Evolutionary conservation across 2,329 filamentous ascomycete genomes (phyloP).

Genomic region (Diplocarpon rosae): DNA sequence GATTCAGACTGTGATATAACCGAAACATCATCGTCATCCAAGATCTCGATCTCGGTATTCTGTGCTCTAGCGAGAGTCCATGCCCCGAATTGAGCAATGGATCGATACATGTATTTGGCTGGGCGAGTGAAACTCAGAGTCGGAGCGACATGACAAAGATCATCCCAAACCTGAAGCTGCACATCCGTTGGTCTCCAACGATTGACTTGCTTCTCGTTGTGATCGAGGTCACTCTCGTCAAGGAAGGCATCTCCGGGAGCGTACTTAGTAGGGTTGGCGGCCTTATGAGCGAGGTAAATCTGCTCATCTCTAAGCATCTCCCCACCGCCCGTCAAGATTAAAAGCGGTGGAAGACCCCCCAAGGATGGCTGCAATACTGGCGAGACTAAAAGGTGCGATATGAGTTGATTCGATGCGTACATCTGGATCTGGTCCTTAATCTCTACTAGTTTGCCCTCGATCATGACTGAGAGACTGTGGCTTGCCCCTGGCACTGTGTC

Average conservation of each 20-base stretch:
- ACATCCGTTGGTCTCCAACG: conserved; percentile 79
- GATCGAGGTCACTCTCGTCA: conserved; percentile 48
- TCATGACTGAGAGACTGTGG: conserved; percentile 47
- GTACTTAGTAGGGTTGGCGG: conserved; percentile 71
- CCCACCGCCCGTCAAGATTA: conserved; percentile 79
- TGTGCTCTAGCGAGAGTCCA: conserved; percentile 84
- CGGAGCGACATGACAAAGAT: conserved; percentile 83
- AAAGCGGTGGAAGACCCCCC: conserved; percentile 76
- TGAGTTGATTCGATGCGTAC: conserved; percentile 71
- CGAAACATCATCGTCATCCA: conserved; percentile 67
- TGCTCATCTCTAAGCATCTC: conserved; percentile 90
- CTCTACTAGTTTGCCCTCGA: conserved; percentile 60
- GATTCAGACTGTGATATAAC: conserved; percentile 53
- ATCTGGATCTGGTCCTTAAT: conserved; percentile 90
- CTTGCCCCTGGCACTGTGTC: conserved; percentile 27
- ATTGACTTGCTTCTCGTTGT: conserved; percentile 39
- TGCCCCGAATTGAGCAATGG: conserved; percentile 83
- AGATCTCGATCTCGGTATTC: conserved; percentile 65
- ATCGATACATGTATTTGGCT: conserved; percentile 91
- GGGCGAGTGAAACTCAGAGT: conserved; percentile 94
- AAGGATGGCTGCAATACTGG: conserved; percentile 79
- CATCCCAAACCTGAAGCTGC: conserved; percentile 92
- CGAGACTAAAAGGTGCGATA: conserved; percentile 82
- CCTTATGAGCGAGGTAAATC: conserved; percentile 90
- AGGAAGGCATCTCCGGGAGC: conserved; percentile 54